Conservation (phyloP, 768 basidiomycete species). For the Cubamyces sp. region DNA sequence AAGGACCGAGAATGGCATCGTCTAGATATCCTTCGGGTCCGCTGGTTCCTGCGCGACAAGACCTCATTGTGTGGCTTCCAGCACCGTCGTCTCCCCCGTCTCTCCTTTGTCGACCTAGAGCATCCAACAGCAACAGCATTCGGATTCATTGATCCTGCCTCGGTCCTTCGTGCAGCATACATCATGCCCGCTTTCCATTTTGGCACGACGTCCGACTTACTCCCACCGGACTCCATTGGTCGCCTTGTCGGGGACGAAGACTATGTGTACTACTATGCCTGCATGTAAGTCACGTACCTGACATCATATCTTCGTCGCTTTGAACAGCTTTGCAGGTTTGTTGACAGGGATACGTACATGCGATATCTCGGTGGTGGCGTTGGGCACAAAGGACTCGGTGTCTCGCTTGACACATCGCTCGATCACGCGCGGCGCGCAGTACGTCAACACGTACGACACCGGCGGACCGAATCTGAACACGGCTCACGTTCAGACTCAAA, state of each 20-base stretch:
- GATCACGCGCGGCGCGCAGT: no score
- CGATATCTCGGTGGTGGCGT: slow-evolving; percentile 30
- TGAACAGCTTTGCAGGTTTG: slow-evolving; percentile 29
- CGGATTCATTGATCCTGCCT: slow-evolving; percentile 49
- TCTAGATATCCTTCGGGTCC: slow-evolving; percentile 45
- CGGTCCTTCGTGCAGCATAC: slow-evolving; percentile 45
- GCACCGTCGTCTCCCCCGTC: slow-evolving; percentile 34
- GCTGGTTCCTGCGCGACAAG: slow-evolving; percentile 41
- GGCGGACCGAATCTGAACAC: no score
- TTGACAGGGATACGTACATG: slow-evolving; percentile 35
- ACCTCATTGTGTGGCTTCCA: slow-evolving; percentile 34
- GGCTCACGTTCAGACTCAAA: no score
- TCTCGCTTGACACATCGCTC: no score
- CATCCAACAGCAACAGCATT: slow-evolving; percentile 37
- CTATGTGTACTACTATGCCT: slow-evolving; percentile 30
- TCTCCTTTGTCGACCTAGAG: slow-evolving; percentile 42
- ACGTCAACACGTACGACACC: no score
- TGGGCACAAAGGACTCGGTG: no score
- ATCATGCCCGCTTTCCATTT: slow-evolving; percentile 46
- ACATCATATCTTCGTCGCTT: background rate
- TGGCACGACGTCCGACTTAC: slow-evolving; percentile 25
- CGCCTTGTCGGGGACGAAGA: slow-evolving; percentile 22
- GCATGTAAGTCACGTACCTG: background rate
- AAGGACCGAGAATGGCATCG: background rate
- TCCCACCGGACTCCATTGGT: slow-evolving; percentile 11